phyloP scores from a whole-genome alignment of 768 basidiomycete species.

The Podaxis carcinomalis region DNA sequence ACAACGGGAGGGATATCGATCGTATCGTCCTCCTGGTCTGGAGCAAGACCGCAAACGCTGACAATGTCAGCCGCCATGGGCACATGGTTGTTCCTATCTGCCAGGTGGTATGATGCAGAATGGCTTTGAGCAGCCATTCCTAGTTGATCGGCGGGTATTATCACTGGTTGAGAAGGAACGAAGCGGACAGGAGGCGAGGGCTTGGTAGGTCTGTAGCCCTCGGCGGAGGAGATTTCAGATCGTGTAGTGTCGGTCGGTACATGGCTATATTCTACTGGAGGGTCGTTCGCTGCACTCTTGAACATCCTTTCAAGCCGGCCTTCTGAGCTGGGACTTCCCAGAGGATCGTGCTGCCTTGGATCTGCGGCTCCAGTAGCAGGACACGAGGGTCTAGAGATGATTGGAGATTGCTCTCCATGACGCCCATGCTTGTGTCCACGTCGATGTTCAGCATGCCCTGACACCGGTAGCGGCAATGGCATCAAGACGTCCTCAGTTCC shows the following conservation, averaged over 20 bases:
- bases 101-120: neutral
- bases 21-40: neutral
- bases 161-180: neutral
- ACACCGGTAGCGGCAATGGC: neutral
- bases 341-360: neutral
- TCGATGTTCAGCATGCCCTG: neutral
- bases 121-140: neutral
- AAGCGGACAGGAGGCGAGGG: neutral
- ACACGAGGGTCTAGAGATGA: neutral
- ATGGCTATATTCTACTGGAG: neutral
- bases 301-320: neutral
- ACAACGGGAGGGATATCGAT: neutral
- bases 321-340: neutral
- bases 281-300: neutral
- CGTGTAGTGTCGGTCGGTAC: neutral
- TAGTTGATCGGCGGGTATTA: neutral
- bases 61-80: conserved; percentile 2
- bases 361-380: neutral
- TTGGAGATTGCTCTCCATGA: neutral
- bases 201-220: neutral
- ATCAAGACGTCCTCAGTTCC: conserved; percentile 1
- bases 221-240: conserved; percentile 1
- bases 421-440: neutral
- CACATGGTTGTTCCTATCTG: neutral
- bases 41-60: neutral